Evolutionary conservation across 148 eudicot genomes (phyloP).

Genomic region (Vaccinium corymbosum): DNA sequence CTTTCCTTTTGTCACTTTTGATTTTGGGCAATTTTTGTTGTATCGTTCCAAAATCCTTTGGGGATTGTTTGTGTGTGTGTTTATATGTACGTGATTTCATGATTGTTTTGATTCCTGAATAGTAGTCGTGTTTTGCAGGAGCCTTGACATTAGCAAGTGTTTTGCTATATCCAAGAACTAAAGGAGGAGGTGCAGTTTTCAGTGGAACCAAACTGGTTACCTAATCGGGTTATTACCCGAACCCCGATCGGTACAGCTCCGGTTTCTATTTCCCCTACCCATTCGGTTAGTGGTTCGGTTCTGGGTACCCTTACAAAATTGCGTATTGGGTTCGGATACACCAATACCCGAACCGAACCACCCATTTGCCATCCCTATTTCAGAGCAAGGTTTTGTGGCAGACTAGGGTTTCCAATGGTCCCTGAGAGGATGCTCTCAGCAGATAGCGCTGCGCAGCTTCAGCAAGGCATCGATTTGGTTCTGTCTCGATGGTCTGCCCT

Average conservation of each 20-base stretch:
- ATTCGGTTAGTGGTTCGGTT: too few species aligned
- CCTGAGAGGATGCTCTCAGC: slow-evolving; percentile 25
- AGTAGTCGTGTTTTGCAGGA: slow-evolving; percentile 41
- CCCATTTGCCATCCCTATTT: background rate
- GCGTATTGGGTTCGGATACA: too few species aligned
- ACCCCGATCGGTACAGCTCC: too few species aligned
- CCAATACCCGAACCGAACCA: too few species aligned
- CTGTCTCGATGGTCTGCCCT: slow-evolving; percentile 73
- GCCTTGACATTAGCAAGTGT: slow-evolving; percentile 97
- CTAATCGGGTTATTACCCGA: too few species aligned
- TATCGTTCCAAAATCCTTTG: background rate
- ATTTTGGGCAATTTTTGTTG: background rate
- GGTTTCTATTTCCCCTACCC: too few species aligned
- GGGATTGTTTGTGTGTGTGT: slow-evolving; percentile 12
- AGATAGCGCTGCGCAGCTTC: slow-evolving; percentile 38
- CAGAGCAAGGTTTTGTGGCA: background rate
- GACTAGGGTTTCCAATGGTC: background rate
- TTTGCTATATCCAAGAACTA: slow-evolving; percentile 75
- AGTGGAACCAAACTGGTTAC: slow-evolving; percentile 40
- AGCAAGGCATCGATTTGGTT: slow-evolving; percentile 55
- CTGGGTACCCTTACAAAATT: too few species aligned
- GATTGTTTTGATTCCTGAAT: slow-evolving; percentile 5
- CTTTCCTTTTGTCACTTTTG: background rate
- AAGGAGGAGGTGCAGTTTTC: slow-evolving; percentile 94
- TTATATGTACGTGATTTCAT: background rate